Base-by-base conservation (phyloP, 768 basidiomycete genomes). In the Pleurotus eryngii region DNA sequence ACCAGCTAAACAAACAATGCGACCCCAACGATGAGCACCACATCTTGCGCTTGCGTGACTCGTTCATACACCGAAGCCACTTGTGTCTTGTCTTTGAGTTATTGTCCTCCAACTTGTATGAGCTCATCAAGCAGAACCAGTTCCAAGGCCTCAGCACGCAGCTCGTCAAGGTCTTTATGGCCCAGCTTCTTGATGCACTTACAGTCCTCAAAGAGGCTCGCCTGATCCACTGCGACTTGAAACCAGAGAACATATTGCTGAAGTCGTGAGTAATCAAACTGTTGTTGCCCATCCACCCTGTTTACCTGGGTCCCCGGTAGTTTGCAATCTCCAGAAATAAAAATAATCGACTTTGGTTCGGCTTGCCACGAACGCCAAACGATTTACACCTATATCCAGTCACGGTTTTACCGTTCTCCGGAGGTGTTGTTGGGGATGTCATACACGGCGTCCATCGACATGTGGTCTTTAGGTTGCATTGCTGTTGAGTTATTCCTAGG, bases 371-470 rank as follows among this genome's bases (percentile, higher is more conserved):
- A 98, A 74, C 88, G 92, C 65, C 95, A 98, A 73, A 99, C 96
- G n/a, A 95, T 98, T 43, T 99, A 99, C 71, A 99, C 97, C 3
- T 99, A 99, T 74, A 98, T 99, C 69, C 97, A 99, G 68, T 98
- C 95, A 7, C 84, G 97, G 49, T 99, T 99, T 76, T 99, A 99
- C 70, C 90, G 97, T 45, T 96, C 93, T 2, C 97, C 97, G 11
- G 97, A 99, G 74, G 97, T 99, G 15, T 80, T 99, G 26, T 79
- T 99, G 22, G 95, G 95, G 12, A 86, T 98, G 70, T 87, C 95
- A 11, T 98, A 99, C 71, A 95, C 89, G 20, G 86, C 94, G 9
- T 80, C 92, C 9, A 98, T 99, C 73, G 97, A 99, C 71, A 98
- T 99, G 95, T 99, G 97, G 97, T 95, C 92, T 15, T 74, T 99